Evolutionary conservation across 164 flowering plant species (phyloP).

Genomic region (Umbilicus rupestris): DNA sequence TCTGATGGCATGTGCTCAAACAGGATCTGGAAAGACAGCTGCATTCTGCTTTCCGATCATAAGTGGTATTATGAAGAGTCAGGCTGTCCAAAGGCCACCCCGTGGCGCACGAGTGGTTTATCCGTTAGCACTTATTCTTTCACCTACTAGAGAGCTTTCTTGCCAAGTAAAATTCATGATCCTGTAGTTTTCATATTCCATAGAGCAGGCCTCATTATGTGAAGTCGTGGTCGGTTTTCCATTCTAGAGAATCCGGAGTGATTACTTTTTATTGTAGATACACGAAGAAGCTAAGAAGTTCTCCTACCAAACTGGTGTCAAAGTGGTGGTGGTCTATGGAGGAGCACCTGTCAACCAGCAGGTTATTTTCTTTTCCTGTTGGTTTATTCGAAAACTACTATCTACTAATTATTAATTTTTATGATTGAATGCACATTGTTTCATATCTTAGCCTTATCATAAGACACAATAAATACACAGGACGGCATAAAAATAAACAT

Average conservation of each 20-base stretch:
- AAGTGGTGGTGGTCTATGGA: conserved; percentile 58
- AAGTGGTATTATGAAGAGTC: conserved; percentile 50
- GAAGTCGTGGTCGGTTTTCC: neutral
- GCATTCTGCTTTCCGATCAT: conserved; percentile 78
- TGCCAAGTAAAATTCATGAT: conserved; percentile 34
- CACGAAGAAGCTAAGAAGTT: conserved; percentile 59
- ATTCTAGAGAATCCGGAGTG: neutral
- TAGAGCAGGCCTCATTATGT: neutral
- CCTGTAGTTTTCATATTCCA: neutral
- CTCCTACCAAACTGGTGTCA: conserved; percentile 54
- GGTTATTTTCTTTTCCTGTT: conserved; percentile 17
- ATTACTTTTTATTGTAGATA: conserved; percentile 23
- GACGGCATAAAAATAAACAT: neutral
- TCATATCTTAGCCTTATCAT: neutral
- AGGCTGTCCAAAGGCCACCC: neutral
- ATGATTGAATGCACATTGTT: neutral
- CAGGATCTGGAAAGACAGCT: conserved; percentile 85
- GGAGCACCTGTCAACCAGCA: conserved; percentile 61
- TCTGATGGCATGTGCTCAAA: conserved; percentile 80
- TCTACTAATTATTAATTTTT: neutral
- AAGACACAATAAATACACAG: too few species aligned
- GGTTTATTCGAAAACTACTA: neutral
- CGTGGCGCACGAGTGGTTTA: conserved; percentile 37
- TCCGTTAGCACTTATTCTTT: conserved; percentile 69
- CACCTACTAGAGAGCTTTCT: conserved; percentile 76